A percentile compares a stretch with the other conserved stretches of the same genome.
Evolutionary conservation across 176 grass and related monocot genomes (phyloP).

Genomic region (Pharus latifolius): DNA sequence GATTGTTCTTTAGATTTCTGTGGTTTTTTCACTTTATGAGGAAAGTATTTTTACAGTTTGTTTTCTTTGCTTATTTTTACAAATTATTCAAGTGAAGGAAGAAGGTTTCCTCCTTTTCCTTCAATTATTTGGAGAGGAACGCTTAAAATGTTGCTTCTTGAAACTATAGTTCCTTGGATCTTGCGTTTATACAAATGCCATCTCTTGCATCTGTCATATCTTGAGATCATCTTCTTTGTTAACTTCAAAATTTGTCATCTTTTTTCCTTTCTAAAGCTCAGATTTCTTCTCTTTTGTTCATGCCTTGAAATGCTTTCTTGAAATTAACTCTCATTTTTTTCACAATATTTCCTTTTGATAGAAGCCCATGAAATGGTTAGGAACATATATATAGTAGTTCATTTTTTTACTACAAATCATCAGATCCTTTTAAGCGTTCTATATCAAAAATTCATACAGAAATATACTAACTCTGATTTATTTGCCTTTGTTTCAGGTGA

Average conservation of each 20-base stretch:
- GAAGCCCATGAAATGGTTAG: not conserved
- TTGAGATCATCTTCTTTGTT: too few relatives aligned
- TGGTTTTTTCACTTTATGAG: not conserved
- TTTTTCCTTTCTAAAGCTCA: not conserved
- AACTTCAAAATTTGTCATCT: not conserved
- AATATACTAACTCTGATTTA: not conserved
- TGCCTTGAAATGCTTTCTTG: not conserved
- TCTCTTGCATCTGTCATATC: constrained; percentile 3
- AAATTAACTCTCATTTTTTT: too few relatives aligned
- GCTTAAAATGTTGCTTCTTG: not conserved
- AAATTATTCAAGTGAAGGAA: not conserved
- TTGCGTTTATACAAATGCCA: not conserved
- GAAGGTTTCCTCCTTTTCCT: not conserved
- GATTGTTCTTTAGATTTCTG: not conserved
- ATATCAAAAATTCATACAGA: not conserved
- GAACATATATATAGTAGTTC: not conserved
- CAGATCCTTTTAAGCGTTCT: not conserved
- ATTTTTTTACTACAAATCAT: not conserved
- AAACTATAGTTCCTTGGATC: constrained; percentile 14
- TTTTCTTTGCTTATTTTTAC: not conserved
- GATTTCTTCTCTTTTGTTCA: not conserved
- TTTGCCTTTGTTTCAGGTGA: not conserved
- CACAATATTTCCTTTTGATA: not conserved
- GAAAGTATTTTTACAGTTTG: constrained; percentile 10
- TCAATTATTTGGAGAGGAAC: not conserved